A percentile compares a stretch with the other conserved stretches of the same genome.
These are phyloP conservation scores for Mycena indigotica DNA, from an alignment of 768 basidiomycete genomes.

Conservation along the genomic window DNA sequence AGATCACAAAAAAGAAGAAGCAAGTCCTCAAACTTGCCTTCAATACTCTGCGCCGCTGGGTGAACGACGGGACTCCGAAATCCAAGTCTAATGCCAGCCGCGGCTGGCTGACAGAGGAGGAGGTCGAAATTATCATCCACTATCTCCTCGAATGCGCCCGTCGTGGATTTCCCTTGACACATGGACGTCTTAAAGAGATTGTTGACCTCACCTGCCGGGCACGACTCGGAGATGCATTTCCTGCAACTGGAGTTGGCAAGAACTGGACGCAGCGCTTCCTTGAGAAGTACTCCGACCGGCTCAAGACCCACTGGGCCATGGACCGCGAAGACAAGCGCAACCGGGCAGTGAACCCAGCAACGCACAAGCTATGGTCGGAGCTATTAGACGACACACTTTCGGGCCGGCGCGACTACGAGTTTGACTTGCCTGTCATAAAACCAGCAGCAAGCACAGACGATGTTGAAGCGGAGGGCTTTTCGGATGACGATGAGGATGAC, in stretches of 20 bases:
- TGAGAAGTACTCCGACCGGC: conserved; percentile 18
- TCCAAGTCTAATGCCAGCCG: background rate
- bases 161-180: background rate
- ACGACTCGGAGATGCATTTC: conserved; percentile 19
- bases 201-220: conserved; percentile 17
- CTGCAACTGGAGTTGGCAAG: conserved; percentile 23
- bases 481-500: background rate
- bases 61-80: background rate
- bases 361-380: conserved; percentile 29
- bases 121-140: background rate
- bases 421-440: background rate
- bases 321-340: conserved; percentile 27
- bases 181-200: background rate
- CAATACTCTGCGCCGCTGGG: background rate
- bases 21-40: background rate
- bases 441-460: background rate
- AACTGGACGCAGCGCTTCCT: conserved; percentile 31
- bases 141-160: background rate
- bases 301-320: conserved; percentile 25
- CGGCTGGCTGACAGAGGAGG: background rate
- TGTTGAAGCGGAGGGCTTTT: background rate
- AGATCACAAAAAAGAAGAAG: background rate
- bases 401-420: conserved; percentile 13
- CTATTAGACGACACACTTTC: conserved; percentile 23
- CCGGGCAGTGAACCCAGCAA: conserved; percentile 30